A percentile compares a stretch with the other conserved stretches of the same genome.
phyloP scores from a whole-genome alignment of 1,284 basidiomycete species.

The Pascua guehoae region DNA sequence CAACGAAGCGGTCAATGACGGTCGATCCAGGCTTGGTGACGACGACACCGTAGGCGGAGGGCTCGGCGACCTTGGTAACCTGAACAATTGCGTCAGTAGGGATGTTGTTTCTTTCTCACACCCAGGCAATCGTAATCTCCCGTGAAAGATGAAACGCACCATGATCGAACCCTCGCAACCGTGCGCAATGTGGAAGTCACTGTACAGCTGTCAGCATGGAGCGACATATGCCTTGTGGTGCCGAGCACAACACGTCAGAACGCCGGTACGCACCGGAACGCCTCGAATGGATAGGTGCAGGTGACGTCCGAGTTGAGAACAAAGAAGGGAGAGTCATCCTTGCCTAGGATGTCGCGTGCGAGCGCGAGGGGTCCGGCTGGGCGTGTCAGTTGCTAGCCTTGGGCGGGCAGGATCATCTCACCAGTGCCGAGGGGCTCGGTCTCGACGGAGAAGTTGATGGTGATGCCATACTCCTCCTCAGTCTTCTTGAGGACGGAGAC shows the following conservation, averaged over 20 bases:
- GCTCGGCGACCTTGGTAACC: constrained; percentile 57
- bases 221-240: background rate
- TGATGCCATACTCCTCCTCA: constrained; percentile 56
- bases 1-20: constrained; percentile 56
- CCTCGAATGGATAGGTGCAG: constrained; percentile 56
- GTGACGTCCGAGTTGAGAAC: constrained; percentile 58
- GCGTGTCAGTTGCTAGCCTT: background rate
- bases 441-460: constrained; percentile 56
- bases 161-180: constrained; percentile 56
- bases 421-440: constrained; percentile 56
- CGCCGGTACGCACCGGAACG: constrained; percentile 44
- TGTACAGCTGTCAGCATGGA: constrained; percentile 19
- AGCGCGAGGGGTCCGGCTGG: constrained; percentile 56
- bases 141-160: constrained; percentile 23
- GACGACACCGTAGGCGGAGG: constrained; percentile 56
- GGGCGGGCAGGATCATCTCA: constrained; percentile 23
- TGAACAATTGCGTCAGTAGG: constrained; percentile 1
- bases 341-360: constrained; percentile 54
- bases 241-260: background rate
- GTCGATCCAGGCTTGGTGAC: constrained; percentile 53
- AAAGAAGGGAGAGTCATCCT: constrained; percentile 57
- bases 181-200: constrained; percentile 56
- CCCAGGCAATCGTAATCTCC: no score
- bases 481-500: constrained; percentile 55
- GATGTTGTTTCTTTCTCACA: no score